Percentiles rank a stretch among this genome's conserved stretches.
These are phyloP conservation scores for Acanthochlamys bracteata DNA, from an alignment of 106 monocot species.

Conservation along the genomic window DNA sequence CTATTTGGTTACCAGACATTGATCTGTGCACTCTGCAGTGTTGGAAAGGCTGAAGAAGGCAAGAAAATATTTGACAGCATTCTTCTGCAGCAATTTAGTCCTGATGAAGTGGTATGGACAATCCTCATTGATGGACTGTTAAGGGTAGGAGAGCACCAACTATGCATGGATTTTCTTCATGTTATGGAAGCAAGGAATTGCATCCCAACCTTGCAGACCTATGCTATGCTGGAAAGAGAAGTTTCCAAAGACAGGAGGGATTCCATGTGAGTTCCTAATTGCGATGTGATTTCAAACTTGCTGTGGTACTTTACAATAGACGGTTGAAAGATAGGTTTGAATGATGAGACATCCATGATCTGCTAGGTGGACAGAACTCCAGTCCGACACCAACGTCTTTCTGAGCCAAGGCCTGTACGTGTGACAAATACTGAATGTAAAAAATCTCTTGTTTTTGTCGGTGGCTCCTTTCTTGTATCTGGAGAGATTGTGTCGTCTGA, in stretches of 20 bases:
- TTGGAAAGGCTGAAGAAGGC: constrained; percentile 39
- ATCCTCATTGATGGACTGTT: constrained; percentile 77
- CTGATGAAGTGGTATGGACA: constrained; percentile 92
- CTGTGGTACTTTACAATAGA: too few species aligned
- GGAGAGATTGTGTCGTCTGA: too few species aligned
- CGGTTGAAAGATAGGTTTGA: too few species aligned
- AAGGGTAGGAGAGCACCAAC: constrained; percentile 35
- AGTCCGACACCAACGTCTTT: too few species aligned
- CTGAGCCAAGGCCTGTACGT: too few species aligned
- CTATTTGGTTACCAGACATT: constrained; percentile 47
- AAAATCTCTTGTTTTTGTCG: too few species aligned
- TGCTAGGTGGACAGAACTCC: too few species aligned
- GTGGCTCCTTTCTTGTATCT: too few species aligned
- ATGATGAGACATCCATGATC: too few species aligned
- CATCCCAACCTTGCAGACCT: constrained; percentile 36
- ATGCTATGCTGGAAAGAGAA: constrained; percentile 33
- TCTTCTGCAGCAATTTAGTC: constrained; percentile 55
- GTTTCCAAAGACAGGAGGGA: constrained; percentile 13
- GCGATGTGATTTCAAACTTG: too few species aligned
- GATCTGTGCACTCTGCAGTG: constrained; percentile 63
- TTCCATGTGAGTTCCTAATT: constrained; percentile 1
- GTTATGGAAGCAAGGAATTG: constrained; percentile 52
- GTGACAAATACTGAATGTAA: too few species aligned
- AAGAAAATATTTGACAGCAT: constrained; percentile 47
- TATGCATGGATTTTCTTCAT: constrained; percentile 62